Evolutionary conservation across 2,329 filamentous ascomycete species (phyloP), one percentile per base, ranked within the genome.

Genomic region (Calonectria pseudoreteaudii): DNA sequence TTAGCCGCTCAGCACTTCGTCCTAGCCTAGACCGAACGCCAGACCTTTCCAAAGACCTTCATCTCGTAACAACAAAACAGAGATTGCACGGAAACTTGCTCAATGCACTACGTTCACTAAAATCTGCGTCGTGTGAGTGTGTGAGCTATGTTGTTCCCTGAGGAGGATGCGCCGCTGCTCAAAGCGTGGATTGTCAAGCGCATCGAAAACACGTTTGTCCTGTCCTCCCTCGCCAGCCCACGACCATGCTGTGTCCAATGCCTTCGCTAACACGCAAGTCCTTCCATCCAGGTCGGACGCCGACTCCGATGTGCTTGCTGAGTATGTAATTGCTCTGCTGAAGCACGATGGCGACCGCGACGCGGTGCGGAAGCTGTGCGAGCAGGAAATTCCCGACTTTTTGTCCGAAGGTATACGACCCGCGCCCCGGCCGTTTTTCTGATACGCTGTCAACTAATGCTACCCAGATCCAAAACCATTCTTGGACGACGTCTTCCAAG

Each of bases 301-400:
- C 66, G 94, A 97, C 82, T 91, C 93, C 38, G 94, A 95, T 80
- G 94, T 96, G 7, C 91, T 97, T 4, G 94, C 94, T 60, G 94
- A 97, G 79, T 97, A 96, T 82, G 93, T 96, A n/a, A 88, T 96
- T 74, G 94, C 94, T 9, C 89, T 97, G 26, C 86, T 96, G 58
- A 90, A 91, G 75, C 92, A 94, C 74, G 93, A 95, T 76, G 93
- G 93, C 74, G 88, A 91, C 66, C 86, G 89, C 50, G 88, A 89
- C n/a, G 87, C 90, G 26, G 92, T 95, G 68, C 90, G 91, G 80
- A 86, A 89, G 78, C 90, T 93, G 66, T 95, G 93, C 83, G 88
- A 94, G 81, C 88, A 91, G 68, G 93, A 95, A 82, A 91, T 96
- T 50, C 90, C 91, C 3, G 94, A 96, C 81, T 96, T 96, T 81